Evolutionary conservation across 2,329 filamentous ascomycete genomes (phyloP).

Genomic region (Pestalotiopsis sp.): DNA sequence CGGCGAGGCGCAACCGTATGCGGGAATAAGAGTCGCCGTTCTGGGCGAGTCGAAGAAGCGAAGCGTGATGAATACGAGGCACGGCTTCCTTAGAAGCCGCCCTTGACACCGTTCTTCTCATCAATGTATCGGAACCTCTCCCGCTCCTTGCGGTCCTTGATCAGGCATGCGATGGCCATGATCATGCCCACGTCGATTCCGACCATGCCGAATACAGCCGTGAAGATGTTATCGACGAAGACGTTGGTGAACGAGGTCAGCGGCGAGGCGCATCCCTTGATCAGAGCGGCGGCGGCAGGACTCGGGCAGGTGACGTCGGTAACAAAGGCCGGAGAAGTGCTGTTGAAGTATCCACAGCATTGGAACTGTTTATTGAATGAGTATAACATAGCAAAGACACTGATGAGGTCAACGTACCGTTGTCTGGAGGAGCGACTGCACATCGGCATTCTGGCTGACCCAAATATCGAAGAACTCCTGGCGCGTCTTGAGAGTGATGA

Average conservation of each 20-base stretch:
- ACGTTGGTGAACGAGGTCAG: slow-evolving; percentile 69
- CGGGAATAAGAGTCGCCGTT: not conserved
- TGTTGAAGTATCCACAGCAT: slow-evolving; percentile 80
- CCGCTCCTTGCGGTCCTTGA: slow-evolving; percentile 79
- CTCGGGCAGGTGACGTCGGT: slow-evolving; percentile 68
- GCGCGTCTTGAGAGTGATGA: slow-evolving; percentile 69
- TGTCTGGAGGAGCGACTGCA: slow-evolving; percentile 71
- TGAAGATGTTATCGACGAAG: slow-evolving; percentile 77
- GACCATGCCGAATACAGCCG: slow-evolving; percentile 76
- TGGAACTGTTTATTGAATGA: slow-evolving; percentile 56
- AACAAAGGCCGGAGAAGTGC: slow-evolving; percentile 70
- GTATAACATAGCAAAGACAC: not conserved
- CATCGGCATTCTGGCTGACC: slow-evolving; percentile 51
- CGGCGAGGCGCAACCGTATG: not conserved
- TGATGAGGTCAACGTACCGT: slow-evolving; percentile 47
- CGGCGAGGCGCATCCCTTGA: slow-evolving; percentile 67
- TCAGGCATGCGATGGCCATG: slow-evolving; percentile 70
- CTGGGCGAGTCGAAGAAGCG: not conserved
- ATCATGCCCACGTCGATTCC: slow-evolving; percentile 68
- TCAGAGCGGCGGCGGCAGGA: slow-evolving; percentile 67
- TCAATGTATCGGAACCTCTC: slow-evolving; percentile 79
- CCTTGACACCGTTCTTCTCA: slow-evolving; percentile 65
- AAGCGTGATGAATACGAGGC: not conserved
- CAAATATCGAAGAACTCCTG: slow-evolving; percentile 63
- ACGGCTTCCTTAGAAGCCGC: slow-evolving; percentile 41